Base-by-base conservation (phyloP, 495 filamentous ascomycete species). In the Podospora comata region DNA sequence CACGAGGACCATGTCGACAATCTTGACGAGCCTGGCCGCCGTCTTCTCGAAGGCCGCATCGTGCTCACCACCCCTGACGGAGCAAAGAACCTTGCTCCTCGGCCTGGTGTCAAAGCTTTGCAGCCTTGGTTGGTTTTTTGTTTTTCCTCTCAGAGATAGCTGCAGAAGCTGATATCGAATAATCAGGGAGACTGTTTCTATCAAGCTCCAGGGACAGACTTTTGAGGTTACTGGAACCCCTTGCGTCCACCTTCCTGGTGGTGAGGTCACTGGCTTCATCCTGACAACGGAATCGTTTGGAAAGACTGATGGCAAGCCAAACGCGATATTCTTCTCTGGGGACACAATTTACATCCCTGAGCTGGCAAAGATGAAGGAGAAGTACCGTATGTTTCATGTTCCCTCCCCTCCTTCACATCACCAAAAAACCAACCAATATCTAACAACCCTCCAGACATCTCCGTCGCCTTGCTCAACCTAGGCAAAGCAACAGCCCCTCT, bases 1-100 rank as follows among this genome's bases (percentile, higher is more conserved):
- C 84, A 87, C 66, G 85, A 86, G 74, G 84, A 86, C 70, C 84
- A 87, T 65, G 77, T 78, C 0, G 84, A 86, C 66, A 87, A 86
- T 68, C 78, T 87, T 0, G 84, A 87, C 48, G 75, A 77, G 26
- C 68, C 68, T 1, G 77, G 79, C 11, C 78, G 77, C 18, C 39
- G 54, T 19, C 74, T 85, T 0, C 79, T 87, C 28, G 74, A 86
- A 62, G 84, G 83, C 6, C 81, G 82, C 9, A 73, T 64, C 4
- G 83, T 86, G 11, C 74, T 87, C 18, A 86, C 85, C 0, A 87
- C 85, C 0, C 34, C 77, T 0, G 83, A 86, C 74, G 83, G 83
- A 5, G 79, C 78, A 0, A 77, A 73, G 19, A 81, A 82, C 20
- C 79, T 82, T 2, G 77, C 75, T 7, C 74, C 83, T 20, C 75